A percentile compares a stretch with the other conserved stretches of the same genome.
These are phyloP conservation scores for Umbelopsis vinacea DNA, from an alignment of 192 early-diverging fungal species.

Conservation along the genomic window DNA sequence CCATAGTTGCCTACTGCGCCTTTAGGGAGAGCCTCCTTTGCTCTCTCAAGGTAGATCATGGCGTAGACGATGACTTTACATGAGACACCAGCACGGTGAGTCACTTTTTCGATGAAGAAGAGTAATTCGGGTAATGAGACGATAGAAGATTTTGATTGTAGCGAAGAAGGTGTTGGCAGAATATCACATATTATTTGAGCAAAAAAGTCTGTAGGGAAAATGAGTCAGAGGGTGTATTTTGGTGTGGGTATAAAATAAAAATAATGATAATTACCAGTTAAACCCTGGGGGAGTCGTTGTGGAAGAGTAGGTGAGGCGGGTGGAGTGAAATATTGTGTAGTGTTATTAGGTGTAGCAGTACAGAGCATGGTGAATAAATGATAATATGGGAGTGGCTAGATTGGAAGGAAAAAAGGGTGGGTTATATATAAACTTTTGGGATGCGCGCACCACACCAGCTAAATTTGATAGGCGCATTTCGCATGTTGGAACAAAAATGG, in stretches of 20 bases:
- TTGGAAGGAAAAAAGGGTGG: not conserved
- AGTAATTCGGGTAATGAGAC: constrained; percentile 36
- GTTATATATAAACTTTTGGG: not conserved
- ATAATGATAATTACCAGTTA: not conserved
- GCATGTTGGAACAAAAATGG: constrained; percentile 14
- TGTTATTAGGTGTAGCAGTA: constrained; percentile 17
- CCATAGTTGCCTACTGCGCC: constrained; percentile 33
- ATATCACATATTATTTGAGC: constrained; percentile 23
- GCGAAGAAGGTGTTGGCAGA: not conserved
- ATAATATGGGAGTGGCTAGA: not conserved
- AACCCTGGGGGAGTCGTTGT: constrained; percentile 11
- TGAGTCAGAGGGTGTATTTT: not conserved
- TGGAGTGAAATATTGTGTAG: not conserved
- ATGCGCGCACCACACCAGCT: not conserved
- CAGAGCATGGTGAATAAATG: not conserved
- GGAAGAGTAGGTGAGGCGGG: not conserved
- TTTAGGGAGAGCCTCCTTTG: constrained; percentile 34
- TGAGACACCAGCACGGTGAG: constrained; percentile 29
- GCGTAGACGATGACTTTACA: constrained; percentile 28
- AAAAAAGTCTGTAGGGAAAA: constrained; percentile 4
- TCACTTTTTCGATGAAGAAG: constrained; percentile 39
- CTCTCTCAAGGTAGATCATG: constrained; percentile 33
- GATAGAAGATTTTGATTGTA: not conserved
- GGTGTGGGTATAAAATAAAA: not conserved
- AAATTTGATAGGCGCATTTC: constrained; percentile 4